phyloP scores from a whole-genome alignment of 805 yeast species.

The Barnettozyma californica region DNA sequence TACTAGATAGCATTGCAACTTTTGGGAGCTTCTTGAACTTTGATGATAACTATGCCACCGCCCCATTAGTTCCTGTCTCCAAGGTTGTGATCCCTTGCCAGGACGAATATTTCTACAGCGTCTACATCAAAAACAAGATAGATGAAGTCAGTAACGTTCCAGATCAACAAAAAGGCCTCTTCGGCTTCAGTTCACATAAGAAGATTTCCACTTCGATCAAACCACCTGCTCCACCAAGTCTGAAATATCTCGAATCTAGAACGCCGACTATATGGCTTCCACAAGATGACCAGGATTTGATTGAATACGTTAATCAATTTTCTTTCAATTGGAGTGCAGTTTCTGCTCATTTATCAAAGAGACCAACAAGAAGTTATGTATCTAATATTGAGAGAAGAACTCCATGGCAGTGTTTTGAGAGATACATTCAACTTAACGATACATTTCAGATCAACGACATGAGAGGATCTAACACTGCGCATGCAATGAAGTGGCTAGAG shows the following conservation, averaged over 20 bases:
- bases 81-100: slow-evolving; percentile 61
- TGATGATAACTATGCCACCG: slow-evolving; percentile 25
- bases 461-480: slow-evolving; percentile 78
- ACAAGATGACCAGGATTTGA: slow-evolving; percentile 78
- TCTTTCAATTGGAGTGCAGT: slow-evolving; percentile 92
- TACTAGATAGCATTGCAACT: slow-evolving; percentile 30
- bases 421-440: slow-evolving; percentile 90
- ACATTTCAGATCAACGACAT: slow-evolving; percentile 81
- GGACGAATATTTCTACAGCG: slow-evolving; percentile 58
- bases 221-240: slow-evolving; percentile 90
- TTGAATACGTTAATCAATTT: slow-evolving; percentile 78
- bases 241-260: slow-evolving; percentile 72
- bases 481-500: slow-evolving; percentile 88
- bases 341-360: slow-evolving; percentile 68
- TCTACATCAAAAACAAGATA: slow-evolving; percentile 44
- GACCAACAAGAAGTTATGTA: slow-evolving; percentile 62
- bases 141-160: slow-evolving; percentile 35
- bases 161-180: slow-evolving; percentile 51
- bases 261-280: slow-evolving; percentile 97
- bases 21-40: slow-evolving; percentile 26
- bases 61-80: slow-evolving; percentile 53
- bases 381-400: slow-evolving; percentile 93
- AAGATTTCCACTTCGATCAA: slow-evolving; percentile 54
- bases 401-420: slow-evolving; percentile 98
- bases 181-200: slow-evolving; percentile 38